Percentiles rank a stretch among this genome's conserved stretches.
These are phyloP conservation scores for Pseudodiploospora longispora DNA, from an alignment of 2,329 filamentous ascomycete genomes.

Conservation along the genomic window DNA sequence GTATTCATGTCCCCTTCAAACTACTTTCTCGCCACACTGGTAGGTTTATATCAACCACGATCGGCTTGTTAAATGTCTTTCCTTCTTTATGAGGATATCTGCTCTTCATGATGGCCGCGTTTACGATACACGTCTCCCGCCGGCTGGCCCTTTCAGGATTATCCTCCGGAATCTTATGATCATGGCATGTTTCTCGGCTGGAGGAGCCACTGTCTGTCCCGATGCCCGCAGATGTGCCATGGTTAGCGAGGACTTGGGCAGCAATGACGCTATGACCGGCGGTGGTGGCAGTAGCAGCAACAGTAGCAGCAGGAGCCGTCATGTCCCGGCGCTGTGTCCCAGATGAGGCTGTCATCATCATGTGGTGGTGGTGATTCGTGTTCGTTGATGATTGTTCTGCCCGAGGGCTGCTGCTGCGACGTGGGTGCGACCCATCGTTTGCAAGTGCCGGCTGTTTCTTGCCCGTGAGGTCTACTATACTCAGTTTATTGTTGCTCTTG, in stretches of 20 bases:
- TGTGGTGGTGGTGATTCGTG: conserved; percentile 3
- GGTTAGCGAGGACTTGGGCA: conserved; percentile 8
- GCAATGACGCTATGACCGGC: neutral
- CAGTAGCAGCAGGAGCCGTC: no score
- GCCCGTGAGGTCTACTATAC: conserved; percentile 50
- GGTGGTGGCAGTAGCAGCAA: no score
- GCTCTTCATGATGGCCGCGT: conserved; percentile 66
- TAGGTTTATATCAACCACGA: conserved; percentile 75
- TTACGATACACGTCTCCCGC: conserved; percentile 69
- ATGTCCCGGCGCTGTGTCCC: neutral
- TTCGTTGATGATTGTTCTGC: neutral
- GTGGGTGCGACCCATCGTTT: conserved; percentile 36
- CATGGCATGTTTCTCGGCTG: conserved; percentile 30
- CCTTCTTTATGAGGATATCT: conserved; percentile 55
- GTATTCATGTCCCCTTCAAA: neutral
- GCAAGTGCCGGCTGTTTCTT: conserved; percentile 32
- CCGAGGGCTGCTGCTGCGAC: neutral
- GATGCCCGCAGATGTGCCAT: neutral
- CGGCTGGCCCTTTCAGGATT: conserved; percentile 36
- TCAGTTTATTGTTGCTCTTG: neutral
- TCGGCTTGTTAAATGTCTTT: conserved; percentile 66
- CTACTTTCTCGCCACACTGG: conserved; percentile 34
- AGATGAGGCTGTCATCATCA: neutral
- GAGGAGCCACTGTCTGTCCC: conserved; percentile 17
- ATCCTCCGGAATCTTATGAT: conserved; percentile 22